Percentiles rank a stretch among this genome's conserved stretches.
Evolutionary conservation across 768 basidiomycete genomes (phyloP).

Genomic region (Auricularia sp.): DNA sequence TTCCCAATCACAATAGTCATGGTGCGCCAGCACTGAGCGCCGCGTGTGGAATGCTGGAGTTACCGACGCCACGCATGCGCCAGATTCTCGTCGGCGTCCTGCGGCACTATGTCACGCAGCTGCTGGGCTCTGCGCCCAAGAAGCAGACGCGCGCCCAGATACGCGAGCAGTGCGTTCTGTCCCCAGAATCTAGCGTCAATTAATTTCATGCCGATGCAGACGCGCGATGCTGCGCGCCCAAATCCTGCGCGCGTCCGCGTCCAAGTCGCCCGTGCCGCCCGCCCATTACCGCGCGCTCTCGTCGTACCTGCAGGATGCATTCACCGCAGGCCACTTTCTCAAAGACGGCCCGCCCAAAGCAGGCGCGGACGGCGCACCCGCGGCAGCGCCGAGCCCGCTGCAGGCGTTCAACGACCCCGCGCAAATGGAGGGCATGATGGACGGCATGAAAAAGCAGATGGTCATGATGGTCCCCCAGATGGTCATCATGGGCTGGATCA

Average conservation of each 20-base stretch:
- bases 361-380: constrained; percentile 31
- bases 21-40: constrained; percentile 38
- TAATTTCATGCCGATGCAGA: constrained; percentile 26
- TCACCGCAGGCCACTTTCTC: constrained; percentile 67
- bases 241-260: constrained; percentile 70
- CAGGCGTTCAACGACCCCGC: constrained; percentile 85
- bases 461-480: constrained; percentile 99
- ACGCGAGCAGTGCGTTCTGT: constrained; percentile 74
- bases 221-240: constrained; percentile 74
- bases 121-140: constrained; percentile 79
- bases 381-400: constrained; percentile 40
- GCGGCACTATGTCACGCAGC: constrained; percentile 81
- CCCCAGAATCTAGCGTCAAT: constrained; percentile 8
- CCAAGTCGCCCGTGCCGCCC: constrained; percentile 72
- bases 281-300: constrained; percentile 66
- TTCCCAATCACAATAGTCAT: constrained; percentile 97
- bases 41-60: not conserved
- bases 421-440: constrained; percentile 97
- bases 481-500: constrained; percentile 99
- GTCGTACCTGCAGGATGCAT: constrained; percentile 59
- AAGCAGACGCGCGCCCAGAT: constrained; percentile 65
- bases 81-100: constrained; percentile 89
- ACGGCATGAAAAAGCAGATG: constrained; percentile 97
- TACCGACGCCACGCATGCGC: not conserved
- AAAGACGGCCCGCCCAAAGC: constrained; percentile 69